A percentile compares a stretch with the other conserved stretches of the same genome.
These are phyloP conservation scores for Pyracantha coccinea DNA, from an alignment of 331 rosid species.

Conservation along the genomic window DNA sequence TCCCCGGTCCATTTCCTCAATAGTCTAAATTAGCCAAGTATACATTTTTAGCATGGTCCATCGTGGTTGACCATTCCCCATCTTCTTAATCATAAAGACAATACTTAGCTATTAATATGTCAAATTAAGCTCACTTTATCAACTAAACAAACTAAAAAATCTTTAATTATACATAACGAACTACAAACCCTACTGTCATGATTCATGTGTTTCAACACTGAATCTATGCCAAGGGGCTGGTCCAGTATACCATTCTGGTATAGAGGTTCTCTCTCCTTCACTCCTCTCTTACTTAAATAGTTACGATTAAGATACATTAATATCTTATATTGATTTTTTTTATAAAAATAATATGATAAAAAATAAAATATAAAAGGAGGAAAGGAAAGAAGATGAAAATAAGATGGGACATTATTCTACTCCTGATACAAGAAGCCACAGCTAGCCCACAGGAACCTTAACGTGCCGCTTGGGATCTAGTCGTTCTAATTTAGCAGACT, in stretches of 20 bases:
- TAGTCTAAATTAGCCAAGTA: too few species aligned
- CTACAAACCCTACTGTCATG: neutral
- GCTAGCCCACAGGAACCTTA: constrained; percentile 1
- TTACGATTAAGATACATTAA: too few species aligned
- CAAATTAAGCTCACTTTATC: too few species aligned
- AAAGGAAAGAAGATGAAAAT: too few species aligned
- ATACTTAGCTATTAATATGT: neutral
- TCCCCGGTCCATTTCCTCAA: neutral
- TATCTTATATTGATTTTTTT: too few species aligned
- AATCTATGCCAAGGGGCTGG: neutral
- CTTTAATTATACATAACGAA: neutral
- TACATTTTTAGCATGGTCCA: neutral
- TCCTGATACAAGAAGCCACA: neutral
- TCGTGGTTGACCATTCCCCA: neutral
- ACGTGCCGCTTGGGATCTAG: constrained; percentile 12
- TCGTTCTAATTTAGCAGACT: constrained; percentile 16
- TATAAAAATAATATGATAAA: too few species aligned
- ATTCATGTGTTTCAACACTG: neutral
- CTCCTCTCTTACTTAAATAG: accelerated
- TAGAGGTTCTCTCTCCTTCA: neutral
- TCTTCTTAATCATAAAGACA: neutral
- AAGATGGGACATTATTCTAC: too few species aligned
- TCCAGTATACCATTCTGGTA: neutral
- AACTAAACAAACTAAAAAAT: neutral
- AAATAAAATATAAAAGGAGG: too few species aligned